Percentiles rank a stretch among this genome's conserved stretches.
Conservation (phyloP, 2,329 filamentous ascomycete species). For the Aspergillus neoniger region DNA sequence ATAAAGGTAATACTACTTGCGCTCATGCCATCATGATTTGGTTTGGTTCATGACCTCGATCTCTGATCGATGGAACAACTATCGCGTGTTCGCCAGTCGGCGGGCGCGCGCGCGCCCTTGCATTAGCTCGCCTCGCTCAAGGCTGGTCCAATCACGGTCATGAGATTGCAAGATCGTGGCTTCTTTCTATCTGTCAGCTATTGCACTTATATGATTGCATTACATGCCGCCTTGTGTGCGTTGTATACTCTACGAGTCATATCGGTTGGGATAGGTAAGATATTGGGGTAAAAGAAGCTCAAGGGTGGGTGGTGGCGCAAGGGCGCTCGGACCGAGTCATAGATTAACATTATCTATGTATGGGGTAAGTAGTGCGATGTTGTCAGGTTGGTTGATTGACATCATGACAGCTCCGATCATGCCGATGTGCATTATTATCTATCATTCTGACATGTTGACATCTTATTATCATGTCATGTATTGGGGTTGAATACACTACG, state of each 20-base stretch:
- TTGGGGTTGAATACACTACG: not conserved
- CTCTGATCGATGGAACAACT: not conserved
- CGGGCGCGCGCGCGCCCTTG: conserved; percentile 3
- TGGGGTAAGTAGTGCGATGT: not conserved
- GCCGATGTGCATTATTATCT: not conserved
- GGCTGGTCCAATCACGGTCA: not conserved
- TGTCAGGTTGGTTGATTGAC: not conserved
- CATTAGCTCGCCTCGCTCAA: conserved; percentile 10
- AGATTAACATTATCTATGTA: not conserved
- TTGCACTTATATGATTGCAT: not conserved
- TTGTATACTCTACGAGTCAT: not conserved
- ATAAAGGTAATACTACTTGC: too few relatives aligned
- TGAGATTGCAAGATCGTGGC: conserved; percentile 1
- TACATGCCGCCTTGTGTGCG: not conserved
- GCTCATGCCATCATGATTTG: not conserved
- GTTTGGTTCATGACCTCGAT: not conserved
- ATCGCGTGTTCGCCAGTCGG: not conserved
- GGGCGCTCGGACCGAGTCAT: not conserved
- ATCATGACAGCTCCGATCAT: not conserved
- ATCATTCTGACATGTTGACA: not conserved
- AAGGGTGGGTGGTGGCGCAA: not conserved
- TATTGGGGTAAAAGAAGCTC: conserved; percentile 2
- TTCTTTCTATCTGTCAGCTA: not conserved
- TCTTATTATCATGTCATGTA: not conserved
- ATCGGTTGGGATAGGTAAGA: conserved; percentile 1